phyloP scores from a whole-genome alignment of 768 basidiomycete species.

The Rhodotorula paludigena region DNA sequence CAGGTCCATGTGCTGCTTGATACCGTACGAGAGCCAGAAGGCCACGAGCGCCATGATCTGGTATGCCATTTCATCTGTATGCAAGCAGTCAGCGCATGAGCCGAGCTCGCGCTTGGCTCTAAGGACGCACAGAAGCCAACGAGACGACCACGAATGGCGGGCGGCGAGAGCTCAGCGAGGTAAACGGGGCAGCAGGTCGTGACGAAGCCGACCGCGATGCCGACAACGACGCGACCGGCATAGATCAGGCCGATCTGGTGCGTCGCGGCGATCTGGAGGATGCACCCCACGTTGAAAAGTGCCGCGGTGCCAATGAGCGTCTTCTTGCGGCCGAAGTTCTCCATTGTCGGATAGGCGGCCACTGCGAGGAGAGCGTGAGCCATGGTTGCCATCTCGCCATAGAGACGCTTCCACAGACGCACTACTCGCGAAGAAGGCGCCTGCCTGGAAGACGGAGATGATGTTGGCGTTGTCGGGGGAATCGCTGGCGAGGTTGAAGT shows the following conservation, averaged over 20 bases:
- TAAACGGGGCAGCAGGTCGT: slow-evolving; percentile 49
- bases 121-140: slow-evolving; percentile 53
- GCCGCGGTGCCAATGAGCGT: slow-evolving; percentile 53
- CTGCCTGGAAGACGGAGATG: slow-evolving; percentile 54
- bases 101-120: background rate
- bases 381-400: no score
- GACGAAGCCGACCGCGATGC: slow-evolving; percentile 48
- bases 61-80: background rate
- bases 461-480: slow-evolving; percentile 50
- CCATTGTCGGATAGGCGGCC: slow-evolving; percentile 48
- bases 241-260: slow-evolving; percentile 46
- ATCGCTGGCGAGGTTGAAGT: slow-evolving; percentile 50
- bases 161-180: slow-evolving; percentile 53
- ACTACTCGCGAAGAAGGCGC: slow-evolving; percentile 68
- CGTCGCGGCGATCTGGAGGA: slow-evolving; percentile 43
- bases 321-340: slow-evolving; percentile 56
- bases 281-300: slow-evolving; percentile 61
- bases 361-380: no score
- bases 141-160: slow-evolving; percentile 48
- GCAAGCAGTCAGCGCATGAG: no score
- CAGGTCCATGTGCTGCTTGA: slow-evolving; percentile 18
- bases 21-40: slow-evolving; percentile 45
- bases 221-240: slow-evolving; percentile 52
- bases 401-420: no score
- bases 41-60: slow-evolving; percentile 48